Base-by-base conservation (phyloP, 1,284 basidiomycete genomes). In the Polyporus tsugae region DNA sequence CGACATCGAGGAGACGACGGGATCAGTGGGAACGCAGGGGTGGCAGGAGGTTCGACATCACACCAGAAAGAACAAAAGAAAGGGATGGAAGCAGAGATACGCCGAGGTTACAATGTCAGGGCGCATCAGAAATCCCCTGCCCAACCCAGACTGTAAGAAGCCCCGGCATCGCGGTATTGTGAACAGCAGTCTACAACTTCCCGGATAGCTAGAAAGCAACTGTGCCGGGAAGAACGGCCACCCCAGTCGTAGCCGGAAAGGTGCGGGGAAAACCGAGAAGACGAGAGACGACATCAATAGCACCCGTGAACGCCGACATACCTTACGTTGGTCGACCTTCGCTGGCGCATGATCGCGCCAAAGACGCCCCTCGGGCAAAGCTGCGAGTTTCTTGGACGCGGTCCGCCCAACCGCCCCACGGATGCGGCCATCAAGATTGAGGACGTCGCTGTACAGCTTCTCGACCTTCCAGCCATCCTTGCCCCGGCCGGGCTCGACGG, bases 261-360 rank as follows among this genome's bases (percentile, higher is more conserved):
- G 7, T 10, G 44, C 44, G 44, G 52, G 46, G 17, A 49, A 11
- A 17, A 52, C 60, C 61, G 38, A 46, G 36, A 41, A 22, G 41
- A 53, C n/a, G 38, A 38, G 17, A 62, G 52, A 69, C 60, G 63
- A 60, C 49, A n/a, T n/a, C 19, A 36, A 59, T n/a, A 38, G 11
- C 36, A 29, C 17, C 55, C 5, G 55, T 10, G n/a, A 19, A 58
- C 35, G 13, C 22, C 38, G 17, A 82, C 88, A 74, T 75, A 93
- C 94, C 85, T 97, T 98, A 73, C 96, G 85, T 79, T 97, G 95
- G 83, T 99, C 97, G 46, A 97, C 95, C 82, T 95, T 97, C 64
- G 95, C 95, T 13, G 97, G 97, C 2, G 97, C 97, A 80, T 98
- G 95, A 81, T 99, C 97, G 79, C 91, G 97, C 93, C 97, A 99